Conservation (phyloP, 768 basidiomycete species). For the Mycena pura region DNA sequence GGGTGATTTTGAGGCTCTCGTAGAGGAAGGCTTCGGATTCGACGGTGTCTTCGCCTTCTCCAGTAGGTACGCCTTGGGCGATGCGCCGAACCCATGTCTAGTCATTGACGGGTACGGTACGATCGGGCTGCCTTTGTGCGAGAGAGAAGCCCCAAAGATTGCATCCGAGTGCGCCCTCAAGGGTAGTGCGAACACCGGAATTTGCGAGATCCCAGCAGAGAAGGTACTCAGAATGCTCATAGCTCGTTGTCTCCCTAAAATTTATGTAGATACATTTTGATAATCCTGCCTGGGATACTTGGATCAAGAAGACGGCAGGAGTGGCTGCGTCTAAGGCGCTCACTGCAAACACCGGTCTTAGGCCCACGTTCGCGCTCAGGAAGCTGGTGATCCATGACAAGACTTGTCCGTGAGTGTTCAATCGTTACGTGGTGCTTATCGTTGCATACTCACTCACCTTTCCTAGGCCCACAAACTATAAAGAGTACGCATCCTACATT, state of each 20-base stretch:
- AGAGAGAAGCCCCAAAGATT: constrained; percentile 5
- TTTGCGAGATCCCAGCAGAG: constrained; percentile 1
- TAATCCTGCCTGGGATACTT: constrained; percentile 5
- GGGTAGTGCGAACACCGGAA: not conserved
- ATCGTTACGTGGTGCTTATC: not conserved
- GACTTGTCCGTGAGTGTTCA: constrained; percentile 4
- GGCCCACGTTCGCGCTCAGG: constrained; percentile 2
- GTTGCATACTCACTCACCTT: not conserved
- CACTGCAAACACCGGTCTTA: not conserved
- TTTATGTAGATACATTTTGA: constrained; percentile 13
- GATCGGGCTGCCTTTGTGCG: constrained; percentile 9
- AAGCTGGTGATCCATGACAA: constrained; percentile 19
- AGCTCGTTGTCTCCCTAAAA: too few relatives aligned
- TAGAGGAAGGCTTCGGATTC: constrained; percentile 2
- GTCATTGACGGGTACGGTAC: constrained; percentile 8
- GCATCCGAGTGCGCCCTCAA: not conserved
- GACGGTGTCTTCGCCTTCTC: not conserved
- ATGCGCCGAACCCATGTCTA: constrained; percentile 13
- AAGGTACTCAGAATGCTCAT: not conserved
- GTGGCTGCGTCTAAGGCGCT: constrained; percentile 16
- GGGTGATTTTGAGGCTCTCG: not conserved
- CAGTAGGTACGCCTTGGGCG: not conserved
- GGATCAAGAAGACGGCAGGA: not conserved
- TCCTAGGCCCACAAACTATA: not conserved
- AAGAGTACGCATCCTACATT: too few relatives aligned